Evolutionary conservation across 2,329 filamentous ascomycete species (phyloP).

Genomic region (Alternaria atra): DNA sequence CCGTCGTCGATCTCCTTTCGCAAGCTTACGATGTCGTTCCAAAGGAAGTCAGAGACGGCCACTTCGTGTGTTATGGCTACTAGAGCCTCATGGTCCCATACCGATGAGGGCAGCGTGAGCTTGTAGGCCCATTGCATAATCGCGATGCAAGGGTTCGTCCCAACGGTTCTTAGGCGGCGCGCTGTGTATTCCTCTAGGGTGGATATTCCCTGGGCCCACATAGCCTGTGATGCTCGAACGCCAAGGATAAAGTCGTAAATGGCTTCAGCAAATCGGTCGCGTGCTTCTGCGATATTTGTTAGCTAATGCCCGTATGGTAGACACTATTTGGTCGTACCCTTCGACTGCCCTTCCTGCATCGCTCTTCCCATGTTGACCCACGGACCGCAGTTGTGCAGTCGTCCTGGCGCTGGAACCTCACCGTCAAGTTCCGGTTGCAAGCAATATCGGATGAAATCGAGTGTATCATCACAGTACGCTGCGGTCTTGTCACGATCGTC

Average conservation of each 20-base stretch:
- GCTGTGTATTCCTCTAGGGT: constrained; percentile 14
- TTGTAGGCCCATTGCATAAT: constrained; percentile 16
- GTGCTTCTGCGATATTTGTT: constrained; percentile 8
- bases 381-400: constrained; percentile 18
- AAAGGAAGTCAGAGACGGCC: constrained; percentile 14
- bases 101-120: constrained; percentile 7
- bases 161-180: constrained; percentile 14
- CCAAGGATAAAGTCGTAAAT: constrained; percentile 16
- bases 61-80: constrained; percentile 16
- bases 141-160: constrained; percentile 15
- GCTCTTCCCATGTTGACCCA: constrained; percentile 19
- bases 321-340: background rate
- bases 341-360: constrained; percentile 18
- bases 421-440: constrained; percentile 16
- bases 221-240: constrained; percentile 16
- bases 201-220: constrained; percentile 13
- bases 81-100: constrained; percentile 17
- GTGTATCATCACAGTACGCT: constrained; percentile 19
- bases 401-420: constrained; percentile 12
- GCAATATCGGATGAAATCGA: constrained; percentile 15
- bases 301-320: background rate
- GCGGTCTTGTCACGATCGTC: constrained; percentile 17
- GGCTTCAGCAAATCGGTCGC: constrained; percentile 16
- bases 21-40: constrained; percentile 22
- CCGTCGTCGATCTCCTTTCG: constrained; percentile 21